Percentiles rank a stretch among this genome's conserved stretches.
phyloP scores from a whole-genome alignment of 805 yeast species.

The Hyphopichia homilentoma region DNA sequence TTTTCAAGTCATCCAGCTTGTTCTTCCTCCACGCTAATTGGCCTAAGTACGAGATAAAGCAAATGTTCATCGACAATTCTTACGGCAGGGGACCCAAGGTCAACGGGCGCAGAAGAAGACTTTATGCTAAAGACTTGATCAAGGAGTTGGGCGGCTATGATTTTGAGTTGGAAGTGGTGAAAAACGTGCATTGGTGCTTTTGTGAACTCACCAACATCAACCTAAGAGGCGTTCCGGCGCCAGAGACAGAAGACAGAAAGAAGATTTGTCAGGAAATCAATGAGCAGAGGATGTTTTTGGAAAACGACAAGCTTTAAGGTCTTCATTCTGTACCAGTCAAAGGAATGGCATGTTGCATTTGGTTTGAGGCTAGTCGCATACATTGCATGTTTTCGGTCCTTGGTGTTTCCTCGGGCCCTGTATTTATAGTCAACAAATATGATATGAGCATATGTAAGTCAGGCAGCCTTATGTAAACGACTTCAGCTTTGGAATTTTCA shows the following conservation, averaged over 20 bases:
- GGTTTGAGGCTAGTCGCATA: no score
- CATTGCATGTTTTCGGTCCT: no score
- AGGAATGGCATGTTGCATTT: no score
- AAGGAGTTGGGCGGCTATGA: constrained; percentile 25
- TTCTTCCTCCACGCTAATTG: constrained; percentile 37
- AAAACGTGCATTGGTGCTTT: constrained; percentile 24
- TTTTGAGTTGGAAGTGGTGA: constrained; percentile 24
- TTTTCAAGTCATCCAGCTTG: constrained; percentile 21
- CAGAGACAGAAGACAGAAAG: constrained; percentile 16
- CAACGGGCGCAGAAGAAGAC: constrained; percentile 19
- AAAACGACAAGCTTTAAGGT: no score
- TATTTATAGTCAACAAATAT: no score
- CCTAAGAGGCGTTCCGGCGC: constrained; percentile 17
- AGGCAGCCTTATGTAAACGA: no score
- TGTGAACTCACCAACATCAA: constrained; percentile 22
- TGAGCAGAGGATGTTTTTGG: constrained; percentile 21
- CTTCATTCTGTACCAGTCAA: no score
- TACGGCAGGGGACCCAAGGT: constrained; percentile 25
- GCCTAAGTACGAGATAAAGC: constrained; percentile 27
- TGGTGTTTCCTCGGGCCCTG: no score
- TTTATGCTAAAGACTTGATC: constrained; percentile 21
- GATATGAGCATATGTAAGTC: no score
- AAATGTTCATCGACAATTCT: constrained; percentile 22
- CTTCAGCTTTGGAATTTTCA: no score
- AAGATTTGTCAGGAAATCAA: constrained; percentile 21